A percentile compares a stretch with the other conserved stretches of the same genome.
Evolutionary conservation across 2,329 filamentous ascomycete genomes (phyloP).

Genomic region (Aureobasidium sp.): DNA sequence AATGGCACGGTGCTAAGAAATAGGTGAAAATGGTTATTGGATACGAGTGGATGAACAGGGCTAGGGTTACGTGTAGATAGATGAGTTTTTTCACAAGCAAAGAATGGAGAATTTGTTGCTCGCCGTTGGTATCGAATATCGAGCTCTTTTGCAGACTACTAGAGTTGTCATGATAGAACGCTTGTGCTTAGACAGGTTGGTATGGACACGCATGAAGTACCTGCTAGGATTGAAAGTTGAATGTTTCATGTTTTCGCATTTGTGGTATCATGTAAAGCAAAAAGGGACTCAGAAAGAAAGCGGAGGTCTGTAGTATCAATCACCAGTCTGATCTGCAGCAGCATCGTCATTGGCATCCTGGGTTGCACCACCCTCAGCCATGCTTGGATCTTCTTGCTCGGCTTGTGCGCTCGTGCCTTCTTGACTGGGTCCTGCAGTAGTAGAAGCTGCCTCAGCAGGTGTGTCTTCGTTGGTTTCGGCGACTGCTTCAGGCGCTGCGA

Average conservation of each 20-base stretch:
- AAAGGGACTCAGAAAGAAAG: background rate
- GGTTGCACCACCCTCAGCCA: background rate
- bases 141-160: background rate
- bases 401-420: background rate
- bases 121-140: background rate
- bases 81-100: too few relatives aligned
- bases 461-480: background rate
- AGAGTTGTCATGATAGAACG: too few relatives aligned
- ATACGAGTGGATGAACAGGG: background rate
- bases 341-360: background rate
- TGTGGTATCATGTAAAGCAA: background rate
- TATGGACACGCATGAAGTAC: too few relatives aligned
- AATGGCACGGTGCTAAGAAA: constrained; percentile 24
- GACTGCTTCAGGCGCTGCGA: background rate
- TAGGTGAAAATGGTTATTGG: background rate
- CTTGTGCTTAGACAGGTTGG: too few relatives aligned
- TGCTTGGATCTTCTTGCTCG: background rate
- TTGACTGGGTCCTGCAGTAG: background rate
- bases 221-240: background rate
- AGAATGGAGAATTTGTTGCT: background rate
- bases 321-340: background rate
- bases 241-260: background rate
- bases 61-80: background rate
- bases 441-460: background rate
- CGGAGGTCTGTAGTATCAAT: background rate